These are phyloP conservation scores for Wallemia mellicola DNA, from an alignment of 1,284 basidiomycete genomes.

Conservation along the genomic window DNA sequence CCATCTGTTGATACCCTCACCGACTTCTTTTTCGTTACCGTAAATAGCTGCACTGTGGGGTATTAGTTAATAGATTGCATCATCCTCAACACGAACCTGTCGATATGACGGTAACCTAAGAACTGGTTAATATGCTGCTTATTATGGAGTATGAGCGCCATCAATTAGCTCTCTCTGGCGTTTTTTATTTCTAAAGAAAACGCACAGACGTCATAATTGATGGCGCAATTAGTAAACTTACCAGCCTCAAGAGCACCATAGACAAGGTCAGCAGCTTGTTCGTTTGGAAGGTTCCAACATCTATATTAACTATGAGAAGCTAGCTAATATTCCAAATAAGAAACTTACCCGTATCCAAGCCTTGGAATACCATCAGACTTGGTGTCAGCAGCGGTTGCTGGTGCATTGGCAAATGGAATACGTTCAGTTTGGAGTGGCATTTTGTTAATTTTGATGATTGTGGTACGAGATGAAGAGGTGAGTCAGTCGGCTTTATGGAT, in stretches of 20 bases:
- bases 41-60: slow-evolving; percentile 18
- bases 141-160: too few relatives aligned
- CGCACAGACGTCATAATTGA: too few relatives aligned
- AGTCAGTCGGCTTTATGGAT: too few relatives aligned
- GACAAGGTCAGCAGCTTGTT: neutral
- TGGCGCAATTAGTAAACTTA: neutral
- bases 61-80: too few relatives aligned
- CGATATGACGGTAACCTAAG: neutral
- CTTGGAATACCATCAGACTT: neutral
- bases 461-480: too few relatives aligned
- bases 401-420: neutral
- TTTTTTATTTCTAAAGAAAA: too few relatives aligned
- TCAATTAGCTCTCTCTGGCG: too few relatives aligned
- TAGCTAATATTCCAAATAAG: neutral
- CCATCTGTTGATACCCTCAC: slow-evolving; percentile 30
- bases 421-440: neutral
- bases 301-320: neutral
- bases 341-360: neutral
- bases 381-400: neutral
- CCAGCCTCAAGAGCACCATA: neutral
- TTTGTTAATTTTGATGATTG: neutral
- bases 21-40: slow-evolving; percentile 49
- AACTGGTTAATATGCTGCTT: too few relatives aligned
- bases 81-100: too few relatives aligned
- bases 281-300: neutral